A percentile compares a stretch with the other conserved stretches of the same genome.
These are phyloP conservation scores for Pogostemon cablin DNA, from an alignment of 257 asterid genomes.

Conservation along the genomic window DNA sequence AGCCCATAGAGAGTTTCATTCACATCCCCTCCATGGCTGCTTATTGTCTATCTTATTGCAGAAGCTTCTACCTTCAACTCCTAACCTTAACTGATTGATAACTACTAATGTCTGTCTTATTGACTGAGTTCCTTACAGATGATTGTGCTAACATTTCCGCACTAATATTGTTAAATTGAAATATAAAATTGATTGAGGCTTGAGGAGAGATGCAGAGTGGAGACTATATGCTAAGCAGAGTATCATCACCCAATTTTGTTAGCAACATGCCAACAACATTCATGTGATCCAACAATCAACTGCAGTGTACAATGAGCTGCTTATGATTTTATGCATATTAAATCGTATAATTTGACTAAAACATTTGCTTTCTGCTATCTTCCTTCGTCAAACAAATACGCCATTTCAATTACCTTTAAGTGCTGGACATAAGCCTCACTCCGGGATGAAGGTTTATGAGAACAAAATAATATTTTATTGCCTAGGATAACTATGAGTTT, in stretches of 20 bases:
- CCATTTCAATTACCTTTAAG: no score
- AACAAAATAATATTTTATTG: no score
- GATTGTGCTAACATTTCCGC: neutral
- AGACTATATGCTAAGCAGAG: neutral
- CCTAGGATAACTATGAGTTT: no score
- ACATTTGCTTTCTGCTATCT: no score
- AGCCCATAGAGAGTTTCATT: neutral
- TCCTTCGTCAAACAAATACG: no score
- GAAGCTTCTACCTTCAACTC: neutral
- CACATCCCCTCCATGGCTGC: neutral
- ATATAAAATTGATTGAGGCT: neutral
- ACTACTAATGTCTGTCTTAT: neutral
- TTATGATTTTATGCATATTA: no score
- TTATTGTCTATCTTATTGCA: no score
- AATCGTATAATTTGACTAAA: no score
- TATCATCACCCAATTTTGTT: neutral
- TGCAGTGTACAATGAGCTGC: no score
- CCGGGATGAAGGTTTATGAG: no score
- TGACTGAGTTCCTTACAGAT: neutral
- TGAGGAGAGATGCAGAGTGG: neutral
- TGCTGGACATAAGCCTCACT: no score
- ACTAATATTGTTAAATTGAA: neutral
- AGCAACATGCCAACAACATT: neutral
- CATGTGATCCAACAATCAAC: no score
- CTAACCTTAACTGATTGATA: neutral